These are phyloP conservation scores for Phellopilus nigrolimitatus DNA, from an alignment of 1,284 basidiomycete genomes.

Conservation along the genomic window DNA sequence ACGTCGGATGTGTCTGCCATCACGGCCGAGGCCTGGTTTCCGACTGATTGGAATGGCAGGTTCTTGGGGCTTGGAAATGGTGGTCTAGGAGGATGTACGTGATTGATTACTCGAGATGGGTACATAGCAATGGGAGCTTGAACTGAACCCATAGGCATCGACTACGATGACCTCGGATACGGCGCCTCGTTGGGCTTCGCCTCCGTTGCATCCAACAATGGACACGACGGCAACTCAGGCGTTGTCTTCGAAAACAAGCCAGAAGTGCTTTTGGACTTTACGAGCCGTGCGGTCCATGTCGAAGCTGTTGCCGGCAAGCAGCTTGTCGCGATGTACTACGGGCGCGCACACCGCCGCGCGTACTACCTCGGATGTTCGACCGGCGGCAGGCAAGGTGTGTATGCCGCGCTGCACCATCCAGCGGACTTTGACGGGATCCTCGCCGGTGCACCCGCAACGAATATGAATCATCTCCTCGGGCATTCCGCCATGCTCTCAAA, in stretches of 20 bases:
- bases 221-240: slow-evolving; percentile 27
- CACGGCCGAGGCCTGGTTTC: slow-evolving; percentile 23
- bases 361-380: slow-evolving; percentile 32
- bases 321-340: slow-evolving; percentile 27
- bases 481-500: slow-evolving; percentile 12
- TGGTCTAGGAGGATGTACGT: slow-evolving; percentile 26
- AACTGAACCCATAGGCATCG: slow-evolving; percentile 24
- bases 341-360: slow-evolving; percentile 23
- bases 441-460: slow-evolving; percentile 28
- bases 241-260: slow-evolving; percentile 25
- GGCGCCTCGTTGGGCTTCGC: slow-evolving; percentile 25
- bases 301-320: slow-evolving; percentile 28
- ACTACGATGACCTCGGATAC: slow-evolving; percentile 25
- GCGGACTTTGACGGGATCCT: slow-evolving; percentile 31
- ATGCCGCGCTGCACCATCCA: slow-evolving; percentile 23
- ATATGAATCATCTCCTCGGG: slow-evolving; percentile 21
- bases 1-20: slow-evolving; percentile 7
- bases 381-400: slow-evolving; percentile 28
- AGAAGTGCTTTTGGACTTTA: slow-evolving; percentile 29
- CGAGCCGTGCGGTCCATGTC: slow-evolving; percentile 28
- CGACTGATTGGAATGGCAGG: slow-evolving; percentile 25
- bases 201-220: slow-evolving; percentile 28
- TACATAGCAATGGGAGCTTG: slow-evolving; percentile 20
- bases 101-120: neutral
- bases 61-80: slow-evolving; percentile 26